These are phyloP conservation scores for Nothopassalora personata DNA, from an alignment of 2,329 filamentous ascomycete species.

Conservation along the genomic window DNA sequence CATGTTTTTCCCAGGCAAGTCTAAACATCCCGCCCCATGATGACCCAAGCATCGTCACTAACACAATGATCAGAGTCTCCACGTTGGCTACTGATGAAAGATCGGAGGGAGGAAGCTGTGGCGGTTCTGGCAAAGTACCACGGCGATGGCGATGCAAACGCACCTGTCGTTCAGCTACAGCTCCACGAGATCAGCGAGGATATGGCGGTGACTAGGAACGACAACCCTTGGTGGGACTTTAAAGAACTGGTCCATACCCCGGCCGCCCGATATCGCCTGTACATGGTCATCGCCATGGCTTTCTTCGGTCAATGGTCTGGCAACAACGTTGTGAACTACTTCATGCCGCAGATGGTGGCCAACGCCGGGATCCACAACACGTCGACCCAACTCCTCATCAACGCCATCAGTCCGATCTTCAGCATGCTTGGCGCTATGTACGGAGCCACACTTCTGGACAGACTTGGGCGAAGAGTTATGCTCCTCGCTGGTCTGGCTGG, in stretches of 20 bases:
- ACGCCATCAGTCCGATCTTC: slow-evolving; percentile 39
- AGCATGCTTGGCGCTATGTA: slow-evolving; percentile 35
- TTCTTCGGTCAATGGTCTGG: slow-evolving; percentile 41
- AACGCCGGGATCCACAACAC: slow-evolving; percentile 35
- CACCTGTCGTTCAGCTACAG: slow-evolving; percentile 33
- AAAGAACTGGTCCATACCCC: slow-evolving; percentile 46
- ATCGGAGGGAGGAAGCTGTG: slow-evolving; percentile 52
- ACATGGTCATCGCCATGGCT: slow-evolving; percentile 38
- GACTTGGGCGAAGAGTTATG: slow-evolving; percentile 30
- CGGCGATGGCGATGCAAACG: slow-evolving; percentile 41
- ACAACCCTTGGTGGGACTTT: slow-evolving; percentile 22
- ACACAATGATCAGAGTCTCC: slow-evolving; percentile 44
- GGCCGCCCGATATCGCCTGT: slow-evolving; percentile 47
- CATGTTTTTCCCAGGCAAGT: slow-evolving; percentile 46
- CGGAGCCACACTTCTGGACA: slow-evolving; percentile 30
- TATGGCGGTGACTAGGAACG: slow-evolving; percentile 45
- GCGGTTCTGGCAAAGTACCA: slow-evolving; percentile 56
- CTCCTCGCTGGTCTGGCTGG: slow-evolving; percentile 35
- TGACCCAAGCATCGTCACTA: no score
- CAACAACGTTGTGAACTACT: slow-evolving; percentile 34
- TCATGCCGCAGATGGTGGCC: slow-evolving; percentile 35
- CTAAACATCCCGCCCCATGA: no score
- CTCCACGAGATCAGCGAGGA: slow-evolving; percentile 32
- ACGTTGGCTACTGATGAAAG: slow-evolving; percentile 53
- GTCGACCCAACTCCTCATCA: slow-evolving; percentile 37